phyloP scores from a whole-genome alignment of 192 early-diverging fungal species.

The Podila minutissima region DNA sequence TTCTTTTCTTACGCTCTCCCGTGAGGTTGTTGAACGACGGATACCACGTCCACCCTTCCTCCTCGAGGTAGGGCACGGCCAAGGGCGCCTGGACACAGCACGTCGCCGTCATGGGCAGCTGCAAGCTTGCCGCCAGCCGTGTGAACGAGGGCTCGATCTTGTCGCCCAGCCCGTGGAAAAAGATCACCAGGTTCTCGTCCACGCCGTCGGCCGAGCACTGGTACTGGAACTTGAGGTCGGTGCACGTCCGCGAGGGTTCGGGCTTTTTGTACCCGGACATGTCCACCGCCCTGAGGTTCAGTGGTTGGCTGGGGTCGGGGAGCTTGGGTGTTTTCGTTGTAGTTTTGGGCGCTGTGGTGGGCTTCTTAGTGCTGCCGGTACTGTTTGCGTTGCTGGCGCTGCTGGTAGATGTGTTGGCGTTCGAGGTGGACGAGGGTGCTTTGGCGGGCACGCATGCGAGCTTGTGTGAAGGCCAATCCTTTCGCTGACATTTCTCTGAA shows the following conservation, averaged over 20 bases:
- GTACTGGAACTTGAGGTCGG: constrained; percentile 56
- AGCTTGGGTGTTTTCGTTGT: constrained; percentile 3
- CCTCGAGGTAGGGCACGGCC: constrained; percentile 69
- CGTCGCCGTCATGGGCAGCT: constrained; percentile 75
- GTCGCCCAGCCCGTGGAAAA: constrained; percentile 83
- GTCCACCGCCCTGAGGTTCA: constrained; percentile 5
- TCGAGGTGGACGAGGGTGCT: neutral
- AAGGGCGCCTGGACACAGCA: constrained; percentile 67
- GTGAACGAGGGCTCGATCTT: constrained; percentile 65
- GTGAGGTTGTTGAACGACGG: constrained; percentile 67
- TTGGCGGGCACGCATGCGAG: constrained; percentile 35
- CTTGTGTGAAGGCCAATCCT: constrained; percentile 45
- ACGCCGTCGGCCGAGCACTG: constrained; percentile 56
- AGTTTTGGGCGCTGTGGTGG: neutral
- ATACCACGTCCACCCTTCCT: constrained; percentile 71
- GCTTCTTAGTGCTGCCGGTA: neutral
- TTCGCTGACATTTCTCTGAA: constrained; percentile 33
- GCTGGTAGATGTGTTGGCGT: neutral
- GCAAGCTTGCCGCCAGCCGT: constrained; percentile 64
- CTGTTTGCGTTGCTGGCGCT: neutral
- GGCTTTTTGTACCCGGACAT: constrained; percentile 13
- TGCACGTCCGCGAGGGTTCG: constrained; percentile 10
- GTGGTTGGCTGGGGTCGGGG: constrained; percentile 24
- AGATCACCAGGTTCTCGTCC: constrained; percentile 73
- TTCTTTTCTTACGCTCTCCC: constrained; percentile 54